phyloP scores from a whole-genome alignment of 495 filamentous ascomycete genomes.

The Hypoxylon rickii region DNA sequence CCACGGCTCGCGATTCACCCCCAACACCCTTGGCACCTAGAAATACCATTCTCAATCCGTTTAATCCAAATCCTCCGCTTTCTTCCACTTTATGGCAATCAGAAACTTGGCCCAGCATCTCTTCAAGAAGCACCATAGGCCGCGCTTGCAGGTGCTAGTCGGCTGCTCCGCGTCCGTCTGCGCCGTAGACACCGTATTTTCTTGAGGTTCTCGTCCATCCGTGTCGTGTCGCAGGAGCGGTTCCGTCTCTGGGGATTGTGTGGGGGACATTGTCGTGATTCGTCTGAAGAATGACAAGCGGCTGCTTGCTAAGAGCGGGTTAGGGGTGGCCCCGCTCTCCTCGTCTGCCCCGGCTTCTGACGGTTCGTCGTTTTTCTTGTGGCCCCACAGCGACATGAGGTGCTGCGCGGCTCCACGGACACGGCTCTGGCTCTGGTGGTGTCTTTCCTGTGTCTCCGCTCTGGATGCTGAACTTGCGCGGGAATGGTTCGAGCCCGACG shows the following conservation, averaged over 20 bases:
- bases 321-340: neutral
- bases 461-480: neutral
- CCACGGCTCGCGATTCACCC: no score
- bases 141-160: neutral
- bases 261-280: neutral
- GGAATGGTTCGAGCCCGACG: neutral
- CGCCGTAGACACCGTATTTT: neutral
- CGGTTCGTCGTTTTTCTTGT: neutral
- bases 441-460: neutral
- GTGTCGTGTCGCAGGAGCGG: neutral
- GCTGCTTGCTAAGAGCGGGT: neutral
- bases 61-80: neutral
- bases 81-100: neutral
- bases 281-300: neutral
- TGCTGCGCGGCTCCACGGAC: neutral
- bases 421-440: neutral
- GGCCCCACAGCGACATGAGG: neutral
- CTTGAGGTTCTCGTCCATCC: neutral
- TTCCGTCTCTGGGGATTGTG: neutral
- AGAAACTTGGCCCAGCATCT: conserved; percentile 9
- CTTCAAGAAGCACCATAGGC: no score
- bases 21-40: neutral
- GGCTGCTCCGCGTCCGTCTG: neutral
- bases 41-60: no score
- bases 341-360: neutral